These are phyloP conservation scores for Xerocomus spinulosus DNA, from an alignment of 768 basidiomycete genomes.

Conservation along the genomic window DNA sequence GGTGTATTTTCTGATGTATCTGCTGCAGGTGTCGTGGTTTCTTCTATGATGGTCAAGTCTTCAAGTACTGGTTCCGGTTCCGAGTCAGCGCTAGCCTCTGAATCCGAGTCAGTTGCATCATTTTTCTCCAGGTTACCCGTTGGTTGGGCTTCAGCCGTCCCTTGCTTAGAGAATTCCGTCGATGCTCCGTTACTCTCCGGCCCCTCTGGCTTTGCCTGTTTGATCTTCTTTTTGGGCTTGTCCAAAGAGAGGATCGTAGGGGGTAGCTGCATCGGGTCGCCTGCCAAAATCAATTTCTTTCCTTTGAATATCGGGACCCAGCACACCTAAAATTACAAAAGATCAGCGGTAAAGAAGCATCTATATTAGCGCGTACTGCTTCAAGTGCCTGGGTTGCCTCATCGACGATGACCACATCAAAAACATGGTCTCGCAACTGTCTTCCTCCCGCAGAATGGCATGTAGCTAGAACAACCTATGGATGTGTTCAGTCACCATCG, in stretches of 20 bases:
- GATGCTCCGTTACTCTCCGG: background rate
- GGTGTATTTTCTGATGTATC: constrained; percentile 1
- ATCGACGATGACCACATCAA: constrained; percentile 94
- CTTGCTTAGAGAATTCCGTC: background rate
- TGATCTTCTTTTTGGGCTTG: constrained; percentile 33
- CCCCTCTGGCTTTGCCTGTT: constrained; percentile 2
- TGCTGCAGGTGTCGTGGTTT: constrained; percentile 2
- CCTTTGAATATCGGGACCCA: constrained; percentile 96
- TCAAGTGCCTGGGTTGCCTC: constrained; percentile 97
- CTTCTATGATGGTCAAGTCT: constrained; percentile 20
- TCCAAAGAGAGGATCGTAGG: constrained; percentile 81
- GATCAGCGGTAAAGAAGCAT: background rate
- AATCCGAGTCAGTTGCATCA: constrained; percentile 3
- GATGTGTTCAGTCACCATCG: background rate
- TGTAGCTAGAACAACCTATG: constrained; percentile 81
- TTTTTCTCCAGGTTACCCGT: constrained; percentile 1
- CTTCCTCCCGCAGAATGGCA: constrained; percentile 91
- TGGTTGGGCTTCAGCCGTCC: background rate
- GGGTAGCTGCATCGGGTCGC: constrained; percentile 94
- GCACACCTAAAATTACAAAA: constrained; percentile 38
- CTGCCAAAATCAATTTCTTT: constrained; percentile 84
- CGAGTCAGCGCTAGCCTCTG: constrained; percentile 9
- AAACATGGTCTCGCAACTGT: constrained; percentile 69
- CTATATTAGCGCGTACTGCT: constrained; percentile 52
- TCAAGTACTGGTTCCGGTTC: constrained; percentile 19